Evolutionary conservation across 169 alveolate genomes (phyloP).

Genomic region (Babesia ovis): DNA sequence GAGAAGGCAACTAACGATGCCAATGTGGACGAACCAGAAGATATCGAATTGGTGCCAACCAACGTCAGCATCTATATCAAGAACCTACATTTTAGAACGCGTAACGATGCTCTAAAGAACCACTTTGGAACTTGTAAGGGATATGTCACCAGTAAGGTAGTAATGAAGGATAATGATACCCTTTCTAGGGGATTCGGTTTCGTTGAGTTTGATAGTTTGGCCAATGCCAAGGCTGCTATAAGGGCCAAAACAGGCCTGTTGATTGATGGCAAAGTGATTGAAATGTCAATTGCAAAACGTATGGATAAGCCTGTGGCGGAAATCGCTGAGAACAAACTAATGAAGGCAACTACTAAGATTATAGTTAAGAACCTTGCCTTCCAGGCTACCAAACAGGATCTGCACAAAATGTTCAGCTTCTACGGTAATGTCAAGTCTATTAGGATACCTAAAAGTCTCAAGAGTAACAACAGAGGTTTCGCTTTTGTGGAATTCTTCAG

Average conservation of each 20-base stretch:
- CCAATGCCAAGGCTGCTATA: constrained; percentile 73
- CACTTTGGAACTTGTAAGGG: constrained; percentile 73
- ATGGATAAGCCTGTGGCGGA: constrained; percentile 48
- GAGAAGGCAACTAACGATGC: neutral
- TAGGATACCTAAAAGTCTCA: constrained; percentile 91
- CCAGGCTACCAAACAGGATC: constrained; percentile 91
- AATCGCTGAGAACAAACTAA: constrained; percentile 44
- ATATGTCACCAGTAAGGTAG: constrained; percentile 73
- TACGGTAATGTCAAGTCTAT: constrained; percentile 89
- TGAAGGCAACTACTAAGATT: constrained; percentile 80
- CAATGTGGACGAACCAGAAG: constrained; percentile 25
- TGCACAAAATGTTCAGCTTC: constrained; percentile 85
- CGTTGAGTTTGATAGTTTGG: constrained; percentile 84
- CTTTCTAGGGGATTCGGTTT: constrained; percentile 91
- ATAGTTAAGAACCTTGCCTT: constrained; percentile 92
- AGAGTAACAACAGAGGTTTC: constrained; percentile 90
- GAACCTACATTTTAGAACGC: constrained; percentile 85
- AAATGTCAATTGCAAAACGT: constrained; percentile 72
- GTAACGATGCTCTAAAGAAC: constrained; percentile 78
- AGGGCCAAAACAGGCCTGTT: constrained; percentile 67
- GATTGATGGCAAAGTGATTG: constrained; percentile 71
- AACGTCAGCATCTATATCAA: constrained; percentile 87
- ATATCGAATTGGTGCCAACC: constrained; percentile 37
- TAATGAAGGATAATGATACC: constrained; percentile 54
- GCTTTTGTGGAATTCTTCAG: constrained; percentile 91